phyloP scores from a whole-genome alignment of 164 flowering plant genomes.

The Echeveria elegans region DNA sequence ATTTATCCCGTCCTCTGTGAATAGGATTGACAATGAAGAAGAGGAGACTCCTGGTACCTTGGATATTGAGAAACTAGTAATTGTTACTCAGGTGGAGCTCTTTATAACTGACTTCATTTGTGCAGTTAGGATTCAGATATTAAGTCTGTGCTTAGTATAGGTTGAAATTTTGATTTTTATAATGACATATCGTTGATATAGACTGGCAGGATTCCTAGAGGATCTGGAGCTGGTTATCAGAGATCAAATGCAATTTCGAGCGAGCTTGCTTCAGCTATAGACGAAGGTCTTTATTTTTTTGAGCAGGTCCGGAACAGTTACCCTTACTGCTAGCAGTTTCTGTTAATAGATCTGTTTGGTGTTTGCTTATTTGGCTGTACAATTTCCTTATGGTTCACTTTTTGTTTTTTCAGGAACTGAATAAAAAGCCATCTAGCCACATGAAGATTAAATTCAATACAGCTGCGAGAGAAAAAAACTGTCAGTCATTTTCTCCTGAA shows the following conservation, averaged over 20 bases:
- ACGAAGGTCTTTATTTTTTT: slow-evolving; percentile 83
- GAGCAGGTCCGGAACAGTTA: slow-evolving; percentile 57
- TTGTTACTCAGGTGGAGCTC: slow-evolving; percentile 78
- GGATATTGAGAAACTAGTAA: slow-evolving; percentile 79
- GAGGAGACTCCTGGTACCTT: slow-evolving; percentile 57
- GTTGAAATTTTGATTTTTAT: not conserved
- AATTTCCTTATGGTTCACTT: not conserved
- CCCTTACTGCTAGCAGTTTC: not conserved
- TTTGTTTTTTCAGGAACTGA: slow-evolving; percentile 45
- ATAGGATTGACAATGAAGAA: slow-evolving; percentile 77
- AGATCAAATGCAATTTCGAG: slow-evolving; percentile 46
- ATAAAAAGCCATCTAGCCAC: slow-evolving; percentile 33
- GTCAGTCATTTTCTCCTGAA: slow-evolving; percentile 22
- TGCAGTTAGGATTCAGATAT: not conserved
- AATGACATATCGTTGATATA: slow-evolving; percentile 14
- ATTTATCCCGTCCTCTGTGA: slow-evolving; percentile 1
- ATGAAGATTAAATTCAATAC: slow-evolving; percentile 24
- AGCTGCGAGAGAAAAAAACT: slow-evolving; percentile 38
- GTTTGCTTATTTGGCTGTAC: not conserved
- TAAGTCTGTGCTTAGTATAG: not conserved
- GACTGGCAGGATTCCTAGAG: slow-evolving; percentile 36
- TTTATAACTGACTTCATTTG: not conserved
- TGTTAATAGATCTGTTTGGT: not conserved
- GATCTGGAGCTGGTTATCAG: slow-evolving; percentile 22
- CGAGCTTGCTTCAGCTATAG: slow-evolving; percentile 80